Evolutionary conservation across 2,329 filamentous ascomycete species (phyloP), one percentile per base, ranked within the genome.

Genomic region (Ramularia collo-cygni): DNA sequence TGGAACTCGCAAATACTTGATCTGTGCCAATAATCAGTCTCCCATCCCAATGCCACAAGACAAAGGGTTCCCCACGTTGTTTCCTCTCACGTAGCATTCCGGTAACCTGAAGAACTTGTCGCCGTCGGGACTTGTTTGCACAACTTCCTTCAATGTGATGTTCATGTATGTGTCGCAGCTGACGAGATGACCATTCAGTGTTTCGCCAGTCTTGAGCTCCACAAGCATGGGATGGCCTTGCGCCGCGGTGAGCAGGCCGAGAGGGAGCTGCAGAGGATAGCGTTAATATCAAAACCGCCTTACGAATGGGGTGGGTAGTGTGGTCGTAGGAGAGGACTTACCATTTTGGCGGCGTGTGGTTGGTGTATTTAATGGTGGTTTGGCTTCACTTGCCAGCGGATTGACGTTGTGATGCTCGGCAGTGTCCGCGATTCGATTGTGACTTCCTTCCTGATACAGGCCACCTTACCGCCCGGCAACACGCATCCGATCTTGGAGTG

Each of bases 91-190:
- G 60, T 98, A 98, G 43, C 90, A 88, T 64, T 98, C 93, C 26
- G 88, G 82, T 65, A 98, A 70, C 59, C 87, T 77, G 64, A 87
- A 83, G 66, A 98, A 98, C 61, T 85, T 89, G 66, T 96, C 89
- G 48, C 88, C 92, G 59, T 96, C 90, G 16, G 90, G 81, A 61
- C 84, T 95, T 13, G 92, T 96, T 67, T 96, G 90, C 26, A 96
- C 86, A 15, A 98, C 93, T 65, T 96, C 92, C 66, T 92, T 94
- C 52, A 98, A 69, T 2, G 90, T 96, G 55, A 98, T 71, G 69
- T 98, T 98, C 92, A 98, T 98, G 88, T 92, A 98, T 35, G 90
- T 98, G 65, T 98, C 92, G 79, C 90, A 98, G 65, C 83, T 87
- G 64, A 95, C 84, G 44, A 98, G 74, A 61, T 95, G 88, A 48